A percentile compares a stretch with the other conserved stretches of the same genome.
These are phyloP conservation scores for Acer saccharum DNA, from an alignment of 345 rosid genomes.

Conservation along the genomic window DNA sequence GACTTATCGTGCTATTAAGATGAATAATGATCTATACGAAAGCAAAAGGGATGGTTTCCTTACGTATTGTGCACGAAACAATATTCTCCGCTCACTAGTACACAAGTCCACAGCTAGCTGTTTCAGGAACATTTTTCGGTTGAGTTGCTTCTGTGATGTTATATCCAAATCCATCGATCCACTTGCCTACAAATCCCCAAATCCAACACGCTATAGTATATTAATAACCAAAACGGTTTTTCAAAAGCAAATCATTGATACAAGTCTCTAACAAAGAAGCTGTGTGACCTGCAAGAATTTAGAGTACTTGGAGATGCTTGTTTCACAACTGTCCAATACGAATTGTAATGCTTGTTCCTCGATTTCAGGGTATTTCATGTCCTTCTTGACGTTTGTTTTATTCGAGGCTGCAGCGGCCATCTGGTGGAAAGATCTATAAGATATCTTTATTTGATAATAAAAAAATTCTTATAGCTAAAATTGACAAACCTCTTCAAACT, in stretches of 20 bases:
- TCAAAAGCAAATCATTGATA: not conserved
- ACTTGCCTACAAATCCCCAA: slow-evolving; percentile 56
- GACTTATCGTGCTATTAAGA: not conserved
- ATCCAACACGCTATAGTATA: not conserved
- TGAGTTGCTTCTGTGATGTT: slow-evolving; percentile 91
- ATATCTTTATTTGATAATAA: slow-evolving; percentile 1
- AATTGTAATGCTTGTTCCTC: slow-evolving; percentile 81
- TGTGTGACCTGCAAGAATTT: slow-evolving; percentile 77
- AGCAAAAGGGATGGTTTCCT: slow-evolving; percentile 28
- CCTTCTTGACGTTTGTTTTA: slow-evolving; percentile 55
- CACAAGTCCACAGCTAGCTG: slow-evolving; percentile 95
- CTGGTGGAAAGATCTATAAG: slow-evolving; percentile 42
- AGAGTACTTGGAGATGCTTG: slow-evolving; percentile 85
- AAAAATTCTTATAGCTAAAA: slow-evolving; percentile 2
- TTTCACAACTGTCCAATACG: slow-evolving; percentile 75
- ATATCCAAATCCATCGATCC: slow-evolving; percentile 95
- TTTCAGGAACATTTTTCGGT: slow-evolving; percentile 80
- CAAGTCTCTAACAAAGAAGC: not conserved
- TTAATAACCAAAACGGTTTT: not conserved
- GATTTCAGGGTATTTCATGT: slow-evolving; percentile 62
- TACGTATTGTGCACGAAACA: slow-evolving; percentile 89
- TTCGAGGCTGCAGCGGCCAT: slow-evolving; percentile 95
- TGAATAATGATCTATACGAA: not conserved
- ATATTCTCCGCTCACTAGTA: slow-evolving; percentile 81
- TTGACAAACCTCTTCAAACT: slow-evolving; percentile 75